phyloP scores from a whole-genome alignment of 2,329 filamentous ascomycete species.

The Albifimbria verrucaria region DNA sequence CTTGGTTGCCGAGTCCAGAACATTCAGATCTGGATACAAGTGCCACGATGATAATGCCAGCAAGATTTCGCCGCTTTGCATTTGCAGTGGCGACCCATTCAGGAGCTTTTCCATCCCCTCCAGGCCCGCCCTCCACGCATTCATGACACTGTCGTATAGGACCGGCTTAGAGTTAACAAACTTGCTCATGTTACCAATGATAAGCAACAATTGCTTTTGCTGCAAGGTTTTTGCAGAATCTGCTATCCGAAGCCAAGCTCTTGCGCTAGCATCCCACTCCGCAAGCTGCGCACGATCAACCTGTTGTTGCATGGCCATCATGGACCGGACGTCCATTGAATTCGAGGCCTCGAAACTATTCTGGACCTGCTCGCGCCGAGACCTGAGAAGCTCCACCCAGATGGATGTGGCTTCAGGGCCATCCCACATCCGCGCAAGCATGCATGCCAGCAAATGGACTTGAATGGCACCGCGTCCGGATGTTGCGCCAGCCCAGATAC shows the following conservation, averaged over 20 bases:
- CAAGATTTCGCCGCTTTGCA: neutral
- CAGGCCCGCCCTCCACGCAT: neutral
- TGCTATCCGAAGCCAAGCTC: conserved; percentile 33
- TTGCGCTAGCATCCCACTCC: conserved; percentile 33
- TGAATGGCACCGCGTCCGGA: conserved; percentile 23
- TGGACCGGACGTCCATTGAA: neutral
- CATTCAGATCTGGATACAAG: neutral
- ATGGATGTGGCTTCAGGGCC: conserved; percentile 20
- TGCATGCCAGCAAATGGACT: conserved; percentile 27
- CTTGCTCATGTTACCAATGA: neutral
- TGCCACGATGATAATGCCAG: neutral
- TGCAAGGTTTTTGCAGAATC: conserved; percentile 11
- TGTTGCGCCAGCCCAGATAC: conserved; percentile 34
- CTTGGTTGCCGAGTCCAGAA: neutral
- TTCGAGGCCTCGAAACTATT: neutral
- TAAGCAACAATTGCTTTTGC: neutral
- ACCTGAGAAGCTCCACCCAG: conserved; percentile 21
- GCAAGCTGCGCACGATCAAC: conserved; percentile 23
- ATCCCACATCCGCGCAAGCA: conserved; percentile 22
- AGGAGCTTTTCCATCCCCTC: neutral
- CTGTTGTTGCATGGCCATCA: conserved; percentile 9
- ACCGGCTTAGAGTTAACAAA: neutral
- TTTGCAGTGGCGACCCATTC: neutral
- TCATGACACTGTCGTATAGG: neutral
- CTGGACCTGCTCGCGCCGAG: conserved; percentile 12